Base-by-base conservation (phyloP, 148 eudicot species). In the Drosera capensis region DNA sequence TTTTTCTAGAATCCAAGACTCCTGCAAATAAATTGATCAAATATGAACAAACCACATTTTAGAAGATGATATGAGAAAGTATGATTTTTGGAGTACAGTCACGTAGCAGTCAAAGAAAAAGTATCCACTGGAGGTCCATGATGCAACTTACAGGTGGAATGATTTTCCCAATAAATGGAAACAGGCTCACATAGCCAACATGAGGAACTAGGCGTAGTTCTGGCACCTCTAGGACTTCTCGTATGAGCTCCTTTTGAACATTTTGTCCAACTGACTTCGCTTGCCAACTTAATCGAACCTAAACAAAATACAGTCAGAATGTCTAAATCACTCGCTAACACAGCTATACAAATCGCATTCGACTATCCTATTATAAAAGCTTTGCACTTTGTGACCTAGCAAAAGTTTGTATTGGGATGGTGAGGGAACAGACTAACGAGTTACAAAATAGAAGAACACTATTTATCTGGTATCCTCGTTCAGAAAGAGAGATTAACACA, bases 181-280 rank as follows among this genome's bases (percentile, higher is more conserved):
- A 90, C 29, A 90, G 78, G 74, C 93, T 75, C 41, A 84, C 82
- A 59, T 90, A 90, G 64, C 97, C 97, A 63, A 84, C 43, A 56
- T 90, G 97, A 54, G 97, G 97, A 66, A 84, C 93, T 53, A 90
- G 67, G 43, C 73, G 79, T 56, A 80, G 63, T 55, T 43, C 66
- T 20, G 97, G 97, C 50, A 45, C 49, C 69, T 80, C 92, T 14
- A 62, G 56, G 40, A 80, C 93, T 67, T 84, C 87, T 31, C 87
- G 68, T 20, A 83, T 65, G 43, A 80, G 73, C 75, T 88, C 92
- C 62, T 74, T 75, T 46, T 40, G 74, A 20, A 75, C 77, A 46
- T 77, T 54, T 53, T 73, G 65, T 35, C 69, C 74, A 56, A 43
- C 68, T 54, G 52, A 48, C 62, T 51, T 83, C 59, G 80, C 66